A percentile compares a stretch with the other conserved stretches of the same genome.
phyloP scores from a whole-genome alignment of 1,284 basidiomycete species.

The Tilletia indica region DNA sequence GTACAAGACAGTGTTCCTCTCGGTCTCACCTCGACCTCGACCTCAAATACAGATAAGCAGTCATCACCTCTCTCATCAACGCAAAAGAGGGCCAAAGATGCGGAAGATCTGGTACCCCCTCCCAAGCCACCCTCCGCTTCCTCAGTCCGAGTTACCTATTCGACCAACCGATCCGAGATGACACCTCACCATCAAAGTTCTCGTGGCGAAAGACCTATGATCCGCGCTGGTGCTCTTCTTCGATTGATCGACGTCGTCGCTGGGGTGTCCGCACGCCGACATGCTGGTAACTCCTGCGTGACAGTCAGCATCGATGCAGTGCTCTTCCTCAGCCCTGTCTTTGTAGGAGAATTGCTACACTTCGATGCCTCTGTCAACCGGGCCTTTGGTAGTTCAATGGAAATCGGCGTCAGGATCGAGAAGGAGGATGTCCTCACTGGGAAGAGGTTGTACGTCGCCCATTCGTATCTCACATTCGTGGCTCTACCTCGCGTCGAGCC shows the following conservation, averaged over 20 bases:
- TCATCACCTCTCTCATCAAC: not conserved
- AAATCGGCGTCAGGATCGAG: constrained; percentile 56
- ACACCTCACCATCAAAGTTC: no score
- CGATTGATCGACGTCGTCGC: constrained; percentile 58
- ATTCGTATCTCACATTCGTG: constrained; percentile 31
- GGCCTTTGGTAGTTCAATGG: constrained; percentile 56
- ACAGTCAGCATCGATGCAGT: constrained; percentile 56
- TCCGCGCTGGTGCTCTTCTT: constrained; percentile 56
- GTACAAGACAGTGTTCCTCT: not conserved
- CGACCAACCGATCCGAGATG: constrained; percentile 4
- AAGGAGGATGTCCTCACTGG: constrained; percentile 47
- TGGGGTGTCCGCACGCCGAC: constrained; percentile 56
- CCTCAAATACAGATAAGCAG: not conserved
- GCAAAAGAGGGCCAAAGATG: not conserved
- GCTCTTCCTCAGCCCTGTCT: constrained; percentile 47
- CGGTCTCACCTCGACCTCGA: not conserved
- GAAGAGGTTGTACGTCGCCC: constrained; percentile 52
- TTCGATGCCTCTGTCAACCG: constrained; percentile 56
- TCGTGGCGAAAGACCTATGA: not conserved
- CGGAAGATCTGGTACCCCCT: not conserved
- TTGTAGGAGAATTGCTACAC: constrained; percentile 48
- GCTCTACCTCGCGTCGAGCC: constrained; percentile 36
- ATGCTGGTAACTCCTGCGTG: constrained; percentile 54
- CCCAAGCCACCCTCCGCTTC: not conserved
- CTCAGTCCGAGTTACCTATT: not conserved